These are phyloP conservation scores for Byssochlamys sp. DNA, from an alignment of 2,329 filamentous ascomycete species.

Conservation along the genomic window DNA sequence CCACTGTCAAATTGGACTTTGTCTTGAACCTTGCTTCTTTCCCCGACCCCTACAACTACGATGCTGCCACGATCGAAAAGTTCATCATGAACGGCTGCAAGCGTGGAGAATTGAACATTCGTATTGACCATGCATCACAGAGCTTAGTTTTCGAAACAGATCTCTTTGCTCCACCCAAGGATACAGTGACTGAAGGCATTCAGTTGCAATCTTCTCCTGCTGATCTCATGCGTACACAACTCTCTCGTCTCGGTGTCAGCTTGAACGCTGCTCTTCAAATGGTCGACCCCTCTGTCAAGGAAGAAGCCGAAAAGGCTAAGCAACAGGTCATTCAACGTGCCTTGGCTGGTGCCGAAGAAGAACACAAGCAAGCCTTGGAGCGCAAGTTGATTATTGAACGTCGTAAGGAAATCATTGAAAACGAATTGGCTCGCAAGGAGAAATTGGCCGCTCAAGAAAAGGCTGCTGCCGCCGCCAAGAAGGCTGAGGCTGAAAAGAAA, in stretches of 20 bases:
- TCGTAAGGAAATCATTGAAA: conserved; percentile 91
- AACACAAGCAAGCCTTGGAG: conserved; percentile 73
- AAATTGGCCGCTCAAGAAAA: conserved; percentile 86
- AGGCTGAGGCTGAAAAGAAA: no score
- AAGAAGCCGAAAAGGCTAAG: conserved; percentile 68
- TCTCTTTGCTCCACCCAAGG: conserved; percentile 94
- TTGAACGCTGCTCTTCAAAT: conserved; percentile 92
- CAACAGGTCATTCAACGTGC: conserved; percentile 71
- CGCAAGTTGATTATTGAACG: conserved; percentile 88
- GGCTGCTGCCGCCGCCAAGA: conserved; percentile 72
- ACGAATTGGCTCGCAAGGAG: conserved; percentile 75
- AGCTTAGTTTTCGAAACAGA: conserved; percentile 96
- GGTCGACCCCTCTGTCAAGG: conserved; percentile 81
- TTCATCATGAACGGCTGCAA: conserved; percentile 99
- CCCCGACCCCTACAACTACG: conserved; percentile 91
- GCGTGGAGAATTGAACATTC: conserved; percentile 94
- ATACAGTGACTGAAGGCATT: conserved; percentile 70
- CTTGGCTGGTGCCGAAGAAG: conserved; percentile 77
- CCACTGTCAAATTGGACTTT: conserved; percentile 88
- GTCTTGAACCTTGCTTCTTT: conserved; percentile 90
- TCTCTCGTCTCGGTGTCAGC: conserved; percentile 81
- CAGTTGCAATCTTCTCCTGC: conserved; percentile 94
- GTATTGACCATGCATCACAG: conserved; percentile 88
- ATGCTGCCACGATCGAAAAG: conserved; percentile 85
- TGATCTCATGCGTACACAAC: conserved; percentile 91